Base-by-base conservation (phyloP, 768 basidiomycete species). In the Tricholoma furcatifolium region DNA sequence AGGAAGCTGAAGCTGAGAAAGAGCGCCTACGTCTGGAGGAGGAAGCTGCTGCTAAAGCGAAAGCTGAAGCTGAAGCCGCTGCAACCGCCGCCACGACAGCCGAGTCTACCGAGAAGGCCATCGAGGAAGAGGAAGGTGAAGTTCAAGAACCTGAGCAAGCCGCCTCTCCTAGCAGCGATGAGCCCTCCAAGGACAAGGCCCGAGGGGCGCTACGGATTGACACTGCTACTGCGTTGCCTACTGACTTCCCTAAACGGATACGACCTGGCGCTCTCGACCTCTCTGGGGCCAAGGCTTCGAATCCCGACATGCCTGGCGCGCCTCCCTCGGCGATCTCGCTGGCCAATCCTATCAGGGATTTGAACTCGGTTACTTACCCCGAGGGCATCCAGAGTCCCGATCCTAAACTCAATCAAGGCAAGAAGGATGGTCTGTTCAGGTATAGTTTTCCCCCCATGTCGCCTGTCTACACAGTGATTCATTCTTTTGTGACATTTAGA, bases 361-460 rank as follows among this genome's bases (percentile, higher is more conserved):
- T 98, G 43, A 76, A 77, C 31, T 73, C 80, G 42, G 78, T 98
- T 39, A 71, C 80, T 20, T 98, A 98, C 65, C 93, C 95, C 6
- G 86, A 87, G 50, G 85, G 88, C 42, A 81, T 93, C 66, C 78
- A 77, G 65, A 90, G 93, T 50, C 96, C 96, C 2, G 93, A 92
- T 60, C 86, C 98, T 59, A 97, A 96, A 69, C 86, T 98, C 59
- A 98, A 97, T 69, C 74, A 81, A 50, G 82, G 86, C 55, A 88
- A 86, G 6, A 83, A 86, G 70, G 84, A 91, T 51, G 93, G 93
- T 61, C 95, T 93, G 70, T 96, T 93, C 76, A 83, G 87, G 91
- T 91, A 70, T 55, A n/a, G 62, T 47, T 31, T 6, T 20, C 24
- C 41, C 39, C 1, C 48, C 40, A 39, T 21, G 5, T 24, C 14